phyloP scores from a whole-genome alignment of 495 filamentous ascomycete species.

The Usnea hakonensis region DNA sequence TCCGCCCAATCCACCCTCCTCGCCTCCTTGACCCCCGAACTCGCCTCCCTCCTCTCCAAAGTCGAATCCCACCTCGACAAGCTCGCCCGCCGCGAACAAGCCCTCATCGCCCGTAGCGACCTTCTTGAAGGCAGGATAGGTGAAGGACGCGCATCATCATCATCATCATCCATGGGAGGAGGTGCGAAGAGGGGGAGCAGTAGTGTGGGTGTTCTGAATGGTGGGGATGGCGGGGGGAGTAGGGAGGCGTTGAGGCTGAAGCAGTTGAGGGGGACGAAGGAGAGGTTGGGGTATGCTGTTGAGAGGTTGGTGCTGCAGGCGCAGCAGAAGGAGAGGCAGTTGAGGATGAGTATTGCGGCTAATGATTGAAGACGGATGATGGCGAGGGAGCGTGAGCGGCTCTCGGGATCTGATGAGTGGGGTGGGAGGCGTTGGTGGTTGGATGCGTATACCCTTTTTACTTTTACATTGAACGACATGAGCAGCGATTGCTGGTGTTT shows the following conservation, averaged over 20 bases:
- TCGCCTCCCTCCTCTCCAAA: slow-evolving; percentile 55
- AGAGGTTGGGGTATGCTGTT: slow-evolving; percentile 68
- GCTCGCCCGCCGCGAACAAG: slow-evolving; percentile 61
- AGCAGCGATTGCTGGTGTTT: background rate
- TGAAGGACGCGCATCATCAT: slow-evolving; percentile 23
- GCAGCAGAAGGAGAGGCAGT: slow-evolving; percentile 59
- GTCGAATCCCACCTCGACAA: slow-evolving; percentile 63
- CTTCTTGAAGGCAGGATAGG: slow-evolving; percentile 60
- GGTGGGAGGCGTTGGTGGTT: background rate
- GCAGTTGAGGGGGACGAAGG: slow-evolving; percentile 65
- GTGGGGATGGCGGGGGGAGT: slow-evolving; percentile 34
- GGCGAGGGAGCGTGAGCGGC: background rate
- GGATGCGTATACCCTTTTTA: slow-evolving; percentile 7
- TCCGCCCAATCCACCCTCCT: slow-evolving; percentile 61
- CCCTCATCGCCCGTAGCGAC: slow-evolving; percentile 61
- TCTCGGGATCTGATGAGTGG: background rate
- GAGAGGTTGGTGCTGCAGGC: slow-evolving; percentile 63
- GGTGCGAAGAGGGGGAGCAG: slow-evolving; percentile 25
- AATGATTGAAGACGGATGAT: slow-evolving; percentile 5
- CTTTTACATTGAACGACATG: background rate
- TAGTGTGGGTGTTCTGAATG: slow-evolving; percentile 21
- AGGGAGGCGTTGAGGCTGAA: slow-evolving; percentile 54
- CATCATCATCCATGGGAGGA: slow-evolving; percentile 5
- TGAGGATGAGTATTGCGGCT: slow-evolving; percentile 71
- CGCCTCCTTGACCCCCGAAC: slow-evolving; percentile 67